Conservation (phyloP, 2,329 filamentous ascomycete species). For the Arthrobotrys sinensis region DNA sequence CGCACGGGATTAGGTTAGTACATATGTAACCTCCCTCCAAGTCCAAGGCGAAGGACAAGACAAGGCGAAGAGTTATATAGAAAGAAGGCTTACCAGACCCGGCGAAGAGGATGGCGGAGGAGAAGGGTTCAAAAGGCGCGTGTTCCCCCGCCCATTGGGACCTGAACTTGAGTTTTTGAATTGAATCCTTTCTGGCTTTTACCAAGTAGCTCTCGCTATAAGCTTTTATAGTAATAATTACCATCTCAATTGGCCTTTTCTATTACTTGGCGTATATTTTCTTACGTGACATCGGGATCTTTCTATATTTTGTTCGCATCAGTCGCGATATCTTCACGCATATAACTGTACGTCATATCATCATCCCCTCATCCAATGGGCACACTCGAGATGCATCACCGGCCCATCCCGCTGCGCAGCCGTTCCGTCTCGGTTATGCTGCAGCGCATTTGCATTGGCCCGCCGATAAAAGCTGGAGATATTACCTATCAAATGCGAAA, state of each 20-base stretch:
- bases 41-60: slow-evolving; percentile 36
- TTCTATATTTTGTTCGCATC: background rate
- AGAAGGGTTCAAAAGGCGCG: slow-evolving; percentile 45
- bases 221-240: background rate
- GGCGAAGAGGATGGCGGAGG: slow-evolving; percentile 24
- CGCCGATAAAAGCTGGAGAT: slow-evolving; percentile 3
- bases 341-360: slow-evolving; percentile 31
- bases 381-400: background rate
- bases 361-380: slow-evolving; percentile 13
- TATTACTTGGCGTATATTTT: background rate
- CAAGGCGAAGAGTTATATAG: slow-evolving; percentile 27
- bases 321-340: slow-evolving; percentile 12
- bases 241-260: background rate
- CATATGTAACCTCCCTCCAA: slow-evolving; percentile 14
- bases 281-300: background rate
- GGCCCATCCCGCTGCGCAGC: slow-evolving; percentile 11
- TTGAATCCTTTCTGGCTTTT: background rate
- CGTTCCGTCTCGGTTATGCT: slow-evolving; percentile 23
- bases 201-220: background rate
- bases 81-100: slow-evolving; percentile 45
- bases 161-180: background rate
- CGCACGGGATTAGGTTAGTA: slow-evolving; percentile 51
- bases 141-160: slow-evolving; percentile 35
- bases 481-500: background rate
- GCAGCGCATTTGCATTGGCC: slow-evolving; percentile 26